A percentile compares a stretch with the other conserved stretches of the same genome.
Conservation (phyloP, 805 yeast genomes). For the Clavispora carvajalis region DNA sequence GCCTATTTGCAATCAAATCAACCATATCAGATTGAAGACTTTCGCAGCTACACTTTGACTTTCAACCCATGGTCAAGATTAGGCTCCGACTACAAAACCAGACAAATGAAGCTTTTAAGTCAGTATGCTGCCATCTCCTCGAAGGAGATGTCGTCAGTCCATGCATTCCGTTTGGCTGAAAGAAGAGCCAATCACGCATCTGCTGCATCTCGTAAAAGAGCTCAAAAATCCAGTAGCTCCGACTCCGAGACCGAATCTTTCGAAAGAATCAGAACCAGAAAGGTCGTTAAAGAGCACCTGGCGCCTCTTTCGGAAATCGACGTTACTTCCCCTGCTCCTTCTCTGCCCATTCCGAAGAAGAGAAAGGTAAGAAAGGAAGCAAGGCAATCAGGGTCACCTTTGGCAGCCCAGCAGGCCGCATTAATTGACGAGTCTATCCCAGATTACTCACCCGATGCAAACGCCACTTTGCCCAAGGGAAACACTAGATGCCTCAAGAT, state of each 20-base stretch:
- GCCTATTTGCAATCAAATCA: slow-evolving; percentile 16
- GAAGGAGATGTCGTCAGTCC: slow-evolving; percentile 5
- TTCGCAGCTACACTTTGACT: slow-evolving; percentile 40
- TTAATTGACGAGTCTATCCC: slow-evolving; percentile 66
- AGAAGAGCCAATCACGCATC: slow-evolving; percentile 6
- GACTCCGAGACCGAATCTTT: slow-evolving; percentile 31
- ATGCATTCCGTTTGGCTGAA: slow-evolving; percentile 2
- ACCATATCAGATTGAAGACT: slow-evolving; percentile 46
- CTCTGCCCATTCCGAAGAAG: slow-evolving; percentile 34
- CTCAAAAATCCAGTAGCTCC: slow-evolving; percentile 14
- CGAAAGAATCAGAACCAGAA: slow-evolving; percentile 58
- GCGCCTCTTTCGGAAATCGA: slow-evolving; percentile 4
- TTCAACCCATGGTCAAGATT: slow-evolving; percentile 49
- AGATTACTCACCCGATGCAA: slow-evolving; percentile 73
- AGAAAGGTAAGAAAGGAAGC: slow-evolving; percentile 32
- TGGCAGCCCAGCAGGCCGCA: slow-evolving; percentile 42
- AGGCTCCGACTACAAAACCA: slow-evolving; percentile 40
- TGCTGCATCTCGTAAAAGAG: slow-evolving; percentile 7
- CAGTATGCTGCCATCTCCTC: slow-evolving; percentile 39
- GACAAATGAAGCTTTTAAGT: slow-evolving; percentile 48
- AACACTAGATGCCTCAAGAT: slow-evolving; percentile 71
- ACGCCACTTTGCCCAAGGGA: slow-evolving; percentile 53
- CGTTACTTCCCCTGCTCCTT: slow-evolving; percentile 14
- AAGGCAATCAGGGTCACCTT: slow-evolving; percentile 27
- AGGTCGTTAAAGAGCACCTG: slow-evolving; percentile 39